Conservation (phyloP, 805 yeast species). For the Starmerella stellata region DNA sequence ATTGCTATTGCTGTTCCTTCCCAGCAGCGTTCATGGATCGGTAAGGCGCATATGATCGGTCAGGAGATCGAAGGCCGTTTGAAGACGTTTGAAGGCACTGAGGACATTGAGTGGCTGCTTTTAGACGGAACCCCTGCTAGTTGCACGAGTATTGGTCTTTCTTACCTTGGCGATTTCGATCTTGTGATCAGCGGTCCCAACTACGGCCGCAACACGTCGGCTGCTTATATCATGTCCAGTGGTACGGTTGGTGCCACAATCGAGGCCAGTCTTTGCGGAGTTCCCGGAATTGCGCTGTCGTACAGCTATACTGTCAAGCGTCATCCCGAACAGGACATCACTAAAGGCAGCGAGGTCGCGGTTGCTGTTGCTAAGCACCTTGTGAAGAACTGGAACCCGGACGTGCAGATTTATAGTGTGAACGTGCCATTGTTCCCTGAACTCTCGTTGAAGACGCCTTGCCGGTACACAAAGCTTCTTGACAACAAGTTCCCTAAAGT, state of each 20-base stretch:
- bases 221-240: slow-evolving; percentile 71
- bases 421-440: slow-evolving; percentile 59
- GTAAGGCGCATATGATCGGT: slow-evolving; percentile 74
- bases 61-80: slow-evolving; percentile 26
- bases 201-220: slow-evolving; percentile 81
- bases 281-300: slow-evolving; percentile 59
- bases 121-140: slow-evolving; percentile 93
- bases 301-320: slow-evolving; percentile 51
- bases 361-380: slow-evolving; percentile 46
- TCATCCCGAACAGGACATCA: slow-evolving; percentile 33
- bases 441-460: slow-evolving; percentile 41
- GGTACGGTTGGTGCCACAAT: slow-evolving; percentile 96
- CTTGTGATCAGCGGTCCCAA: slow-evolving; percentile 89
- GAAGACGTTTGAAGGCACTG: slow-evolving; percentile 32
- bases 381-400: slow-evolving; percentile 36
- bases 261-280: slow-evolving; percentile 63
- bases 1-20: slow-evolving; percentile 67
- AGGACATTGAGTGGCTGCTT: slow-evolving; percentile 40
- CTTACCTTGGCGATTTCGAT: slow-evolving; percentile 53
- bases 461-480: slow-evolving; percentile 59
- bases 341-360: slow-evolving; percentile 49
- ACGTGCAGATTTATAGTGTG: slow-evolving; percentile 57
- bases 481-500: slow-evolving; percentile 65
- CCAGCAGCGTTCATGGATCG: slow-evolving; percentile 86
- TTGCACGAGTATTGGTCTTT: slow-evolving; percentile 75